Evolutionary conservation across 192 early-diverging fungal genomes (phyloP), one percentile per base, ranked within the genome.

Genomic region (Linnemannia hyalina): DNA sequence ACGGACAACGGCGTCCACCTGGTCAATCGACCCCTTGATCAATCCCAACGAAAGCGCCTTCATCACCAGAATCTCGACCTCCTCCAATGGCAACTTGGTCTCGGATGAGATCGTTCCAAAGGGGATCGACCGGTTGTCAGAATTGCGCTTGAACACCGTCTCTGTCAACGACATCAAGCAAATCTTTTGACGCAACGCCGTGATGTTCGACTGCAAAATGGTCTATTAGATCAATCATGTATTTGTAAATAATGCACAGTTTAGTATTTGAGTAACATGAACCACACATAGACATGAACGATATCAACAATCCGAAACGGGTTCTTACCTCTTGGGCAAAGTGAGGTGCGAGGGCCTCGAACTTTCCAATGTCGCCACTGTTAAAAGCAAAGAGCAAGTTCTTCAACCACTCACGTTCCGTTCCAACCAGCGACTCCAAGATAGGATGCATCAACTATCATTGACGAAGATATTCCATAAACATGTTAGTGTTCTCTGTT

Each of bases 11-110:
- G 94, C 89, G 42, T 96, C 97, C 32, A 99, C 97, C 89, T 99
- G 97, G 80, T 99, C 98, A 88, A 99, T 98, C 44, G 93, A 94
- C 29, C 99, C 99, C 74, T 93, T 92, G 84, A 99, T 96, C 77
- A 99, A 85, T 1, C 96, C 97, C 71, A 99, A 91, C 65, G 96
- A 95, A 82, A 99, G 87, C 18, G 97, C 98, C 91, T 98, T 98
- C 99, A 99, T 99, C 35, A 99, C 94, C 81, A 99, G 84, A 83
- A 98, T 97, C 92, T 99, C 99, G 15, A 99, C 98, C 86, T 98
- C 96, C 47, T 96, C 95, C 35, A 93, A 52, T 2, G 92, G 85
- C 55, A 98, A 89, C 54, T 93, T 91, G 4, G 96, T 97, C 85
- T 98, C 97, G 4, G 93, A 88, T 8, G 97, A 95, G 82, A 99